phyloP scores from a whole-genome alignment of 2,329 filamentous ascomycete species.

The Sclerotinia spermophila region DNA sequence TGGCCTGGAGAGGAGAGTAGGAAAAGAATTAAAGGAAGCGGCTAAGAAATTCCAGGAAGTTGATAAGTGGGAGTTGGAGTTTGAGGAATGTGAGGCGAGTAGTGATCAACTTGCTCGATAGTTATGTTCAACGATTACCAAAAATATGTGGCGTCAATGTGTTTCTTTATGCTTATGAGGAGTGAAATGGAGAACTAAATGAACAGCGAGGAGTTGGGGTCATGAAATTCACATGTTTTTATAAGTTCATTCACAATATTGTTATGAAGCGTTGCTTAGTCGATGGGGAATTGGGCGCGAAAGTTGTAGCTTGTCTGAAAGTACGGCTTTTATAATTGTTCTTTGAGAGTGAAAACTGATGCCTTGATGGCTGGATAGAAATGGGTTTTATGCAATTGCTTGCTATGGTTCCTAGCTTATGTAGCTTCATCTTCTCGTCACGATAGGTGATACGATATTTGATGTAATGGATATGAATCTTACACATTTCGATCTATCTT shows the following conservation, averaged over 20 bases:
- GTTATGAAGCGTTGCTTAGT: neutral
- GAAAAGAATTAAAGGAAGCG: constrained; percentile 51
- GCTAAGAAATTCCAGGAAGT: constrained; percentile 65
- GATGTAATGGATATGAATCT: neutral
- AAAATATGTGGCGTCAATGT: neutral
- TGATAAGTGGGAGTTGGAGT: constrained; percentile 65
- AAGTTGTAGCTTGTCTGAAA: neutral
- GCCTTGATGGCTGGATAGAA: neutral
- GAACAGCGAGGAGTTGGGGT: constrained; percentile 10
- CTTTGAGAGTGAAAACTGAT: neutral
- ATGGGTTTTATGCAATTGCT: neutral
- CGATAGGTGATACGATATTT: neutral
- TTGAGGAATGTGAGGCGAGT: constrained; percentile 58
- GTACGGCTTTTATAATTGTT: neutral
- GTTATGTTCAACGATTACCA: neutral
- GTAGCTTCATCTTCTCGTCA: neutral
- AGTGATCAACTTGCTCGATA: constrained; percentile 33
- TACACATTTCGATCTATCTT: neutral
- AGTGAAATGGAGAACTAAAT: neutral
- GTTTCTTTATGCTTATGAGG: neutral
- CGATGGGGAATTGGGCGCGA: neutral
- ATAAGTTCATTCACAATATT: neutral
- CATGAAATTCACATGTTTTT: neutral
- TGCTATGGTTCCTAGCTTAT: neutral
- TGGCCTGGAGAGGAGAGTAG: constrained; percentile 41